Evolutionary conservation across 2,329 filamentous ascomycete genomes (phyloP), one percentile per base, ranked within the genome.

Genomic region (Fusarium tuaranense): DNA sequence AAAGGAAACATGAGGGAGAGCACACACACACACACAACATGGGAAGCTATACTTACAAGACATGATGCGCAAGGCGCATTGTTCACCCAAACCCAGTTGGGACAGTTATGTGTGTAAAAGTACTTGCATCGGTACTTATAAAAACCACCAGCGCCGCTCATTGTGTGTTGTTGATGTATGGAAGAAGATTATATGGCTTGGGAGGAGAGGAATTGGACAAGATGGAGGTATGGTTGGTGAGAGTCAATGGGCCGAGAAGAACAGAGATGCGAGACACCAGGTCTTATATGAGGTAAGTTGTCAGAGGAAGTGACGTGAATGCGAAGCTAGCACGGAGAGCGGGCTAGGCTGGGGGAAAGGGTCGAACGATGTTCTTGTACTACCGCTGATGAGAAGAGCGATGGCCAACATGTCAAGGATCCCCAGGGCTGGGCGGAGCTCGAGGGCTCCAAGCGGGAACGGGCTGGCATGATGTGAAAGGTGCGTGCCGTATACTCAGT

Each of bases 101-200:
- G 83, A 73, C 87, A 89, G 71, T 88, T 85, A 76, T 87, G 83
- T 30, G 86, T 84, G 67, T 85, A 85, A 74, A 87, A 88, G 82
- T 88, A 87, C 80, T 88, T 89, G 85, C 88, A 89, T 46, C 86
- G 84, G 79, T 87, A 89, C 81, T 86, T 88, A 78, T 88, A 88
- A 70, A 84, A 87, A 39, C 85, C 85, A 53, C 85, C 85, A 71
- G 82, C 76, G 66, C 80, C 79, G 55, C 79, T 81, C 80, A 82
- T 82, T 72, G 67, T 73, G 72, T 65, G 70, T 65, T 51, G 62
- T 61, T 64, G 61, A 67, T 58, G 51, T 12, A 59, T 22, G 5
- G 5, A 27, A 7, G 25, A 27, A 7, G 25, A 27, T 27, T 6
- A 7, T 7, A 27, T 7, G 25, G 25, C 25, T 6, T 27, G 25